phyloP scores from a whole-genome alignment of 108 stramenopile species.

The Epipyxis sp. region DNA sequence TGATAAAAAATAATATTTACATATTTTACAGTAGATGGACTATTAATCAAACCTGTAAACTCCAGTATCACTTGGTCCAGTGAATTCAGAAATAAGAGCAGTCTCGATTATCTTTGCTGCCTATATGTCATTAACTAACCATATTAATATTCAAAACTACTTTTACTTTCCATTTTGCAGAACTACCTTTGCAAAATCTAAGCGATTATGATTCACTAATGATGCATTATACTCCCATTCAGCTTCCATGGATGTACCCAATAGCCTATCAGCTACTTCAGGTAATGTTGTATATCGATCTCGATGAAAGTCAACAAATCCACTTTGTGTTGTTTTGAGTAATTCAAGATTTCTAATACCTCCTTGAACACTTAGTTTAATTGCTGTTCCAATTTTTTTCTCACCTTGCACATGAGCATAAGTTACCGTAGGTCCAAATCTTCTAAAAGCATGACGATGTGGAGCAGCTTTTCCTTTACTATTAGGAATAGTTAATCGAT shows the following conservation, averaged over 20 bases:
- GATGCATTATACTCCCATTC: slow-evolving; percentile 43
- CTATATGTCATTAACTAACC: slow-evolving; percentile 28
- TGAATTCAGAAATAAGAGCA: slow-evolving; percentile 46
- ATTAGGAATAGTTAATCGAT: slow-evolving; percentile 35
- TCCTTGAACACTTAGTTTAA: background rate
- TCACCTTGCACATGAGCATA: background rate
- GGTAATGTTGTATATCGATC: slow-evolving; percentile 52
- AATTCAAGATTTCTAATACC: slow-evolving; percentile 33
- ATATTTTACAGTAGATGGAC: no score
- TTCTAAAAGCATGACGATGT: slow-evolving; percentile 53
- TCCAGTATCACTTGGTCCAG: slow-evolving; percentile 53
- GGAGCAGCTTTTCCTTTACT: slow-evolving; percentile 20
- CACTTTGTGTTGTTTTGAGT: slow-evolving; percentile 57
- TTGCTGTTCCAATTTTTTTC: background rate
- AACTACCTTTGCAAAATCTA: slow-evolving; percentile 3
- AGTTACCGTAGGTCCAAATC: slow-evolving; percentile 25
- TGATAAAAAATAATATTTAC: no score
- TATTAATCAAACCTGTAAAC: slow-evolving; percentile 49
- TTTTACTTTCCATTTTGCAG: no score
- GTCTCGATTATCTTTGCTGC: slow-evolving; percentile 4
- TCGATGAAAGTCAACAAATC: slow-evolving; percentile 50
- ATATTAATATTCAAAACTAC: slow-evolving; percentile 18
- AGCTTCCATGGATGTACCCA: slow-evolving; percentile 48
- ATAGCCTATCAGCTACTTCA: slow-evolving; percentile 40
- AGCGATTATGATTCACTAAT: background rate